phyloP scores from a whole-genome alignment of 495 filamentous ascomycete species.

The Trichoderma parareesei region DNA sequence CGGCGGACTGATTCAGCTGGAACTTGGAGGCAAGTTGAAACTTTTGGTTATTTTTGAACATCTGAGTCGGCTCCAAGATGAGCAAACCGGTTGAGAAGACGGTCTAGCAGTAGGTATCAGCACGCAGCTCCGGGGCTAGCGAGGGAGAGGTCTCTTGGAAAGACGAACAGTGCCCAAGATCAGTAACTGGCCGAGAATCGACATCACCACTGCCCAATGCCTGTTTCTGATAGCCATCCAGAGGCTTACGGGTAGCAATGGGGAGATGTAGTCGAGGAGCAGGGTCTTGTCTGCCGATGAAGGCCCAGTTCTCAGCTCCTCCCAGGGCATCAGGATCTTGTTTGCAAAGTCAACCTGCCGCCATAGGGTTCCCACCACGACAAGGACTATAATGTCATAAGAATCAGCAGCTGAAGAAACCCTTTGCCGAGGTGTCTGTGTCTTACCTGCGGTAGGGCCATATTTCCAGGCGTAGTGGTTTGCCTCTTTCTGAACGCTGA shows the following conservation, averaged over 20 bases:
- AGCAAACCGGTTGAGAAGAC: constrained; percentile 17
- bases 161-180: constrained; percentile 14
- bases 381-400: constrained; percentile 11
- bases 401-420: neutral
- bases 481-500: constrained; percentile 15
- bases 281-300: constrained; percentile 12
- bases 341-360: constrained; percentile 19
- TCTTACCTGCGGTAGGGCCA: constrained; percentile 20
- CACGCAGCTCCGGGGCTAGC: neutral
- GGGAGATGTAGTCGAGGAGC: constrained; percentile 15
- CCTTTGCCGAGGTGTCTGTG: neutral
- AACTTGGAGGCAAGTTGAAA: neutral
- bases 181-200: constrained; percentile 12
- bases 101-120: constrained; percentile 12
- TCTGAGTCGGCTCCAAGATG: constrained; percentile 12
- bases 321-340: constrained; percentile 22
- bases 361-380: constrained; percentile 19
- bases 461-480: constrained; percentile 24
- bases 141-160: neutral
- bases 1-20: neutral
- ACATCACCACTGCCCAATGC: constrained; percentile 13
- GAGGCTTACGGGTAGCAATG: constrained; percentile 6
- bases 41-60: constrained; percentile 1
- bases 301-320: constrained; percentile 13
- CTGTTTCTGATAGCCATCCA: constrained; percentile 13